Conservation (phyloP, 2,329 filamentous ascomycete genomes). For the Kalmusia sp. region DNA sequence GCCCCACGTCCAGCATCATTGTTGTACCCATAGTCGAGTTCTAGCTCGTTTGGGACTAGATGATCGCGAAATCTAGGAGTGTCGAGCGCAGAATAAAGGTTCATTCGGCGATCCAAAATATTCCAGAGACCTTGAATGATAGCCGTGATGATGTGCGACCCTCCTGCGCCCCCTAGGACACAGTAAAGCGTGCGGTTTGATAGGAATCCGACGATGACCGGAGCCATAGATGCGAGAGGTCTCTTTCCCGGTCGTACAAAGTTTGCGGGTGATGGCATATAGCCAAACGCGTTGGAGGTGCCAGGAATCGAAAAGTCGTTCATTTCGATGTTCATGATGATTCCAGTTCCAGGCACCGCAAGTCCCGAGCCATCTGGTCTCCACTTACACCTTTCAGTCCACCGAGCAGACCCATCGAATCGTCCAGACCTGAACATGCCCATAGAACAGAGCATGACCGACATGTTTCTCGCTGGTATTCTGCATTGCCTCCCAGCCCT, state of each 20-base stretch:
- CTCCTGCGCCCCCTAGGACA: conserved; percentile 77
- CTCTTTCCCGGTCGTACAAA: conserved; percentile 82
- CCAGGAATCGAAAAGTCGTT: conserved; percentile 78
- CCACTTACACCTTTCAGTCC: too few species aligned
- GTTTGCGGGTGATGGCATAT: conserved; percentile 78
- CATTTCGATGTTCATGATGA: conserved; percentile 70
- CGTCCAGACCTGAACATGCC: too few species aligned
- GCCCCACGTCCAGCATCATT: conserved; percentile 71
- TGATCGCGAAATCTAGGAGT: conserved; percentile 81
- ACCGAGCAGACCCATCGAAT: too few species aligned
- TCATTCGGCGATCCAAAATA: conserved; percentile 70
- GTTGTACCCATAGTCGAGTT: conserved; percentile 74
- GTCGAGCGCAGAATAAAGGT: conserved; percentile 66
- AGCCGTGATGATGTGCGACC: conserved; percentile 81
- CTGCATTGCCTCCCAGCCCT: too few species aligned
- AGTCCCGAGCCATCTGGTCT: conserved; percentile 76
- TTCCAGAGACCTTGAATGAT: conserved; percentile 78
- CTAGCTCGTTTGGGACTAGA: conserved; percentile 72
- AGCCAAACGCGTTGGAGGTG: conserved; percentile 80
- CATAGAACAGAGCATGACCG: too few species aligned
- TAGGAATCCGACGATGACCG: conserved; percentile 73
- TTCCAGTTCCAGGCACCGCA: conserved; percentile 80
- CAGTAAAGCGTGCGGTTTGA: conserved; percentile 70
- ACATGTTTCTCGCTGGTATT: too few species aligned
- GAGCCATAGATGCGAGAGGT: conserved; percentile 81